These are phyloP conservation scores for Tricholoma sp. DNA, from an alignment of 768 basidiomycete species.

Conservation along the genomic window DNA sequence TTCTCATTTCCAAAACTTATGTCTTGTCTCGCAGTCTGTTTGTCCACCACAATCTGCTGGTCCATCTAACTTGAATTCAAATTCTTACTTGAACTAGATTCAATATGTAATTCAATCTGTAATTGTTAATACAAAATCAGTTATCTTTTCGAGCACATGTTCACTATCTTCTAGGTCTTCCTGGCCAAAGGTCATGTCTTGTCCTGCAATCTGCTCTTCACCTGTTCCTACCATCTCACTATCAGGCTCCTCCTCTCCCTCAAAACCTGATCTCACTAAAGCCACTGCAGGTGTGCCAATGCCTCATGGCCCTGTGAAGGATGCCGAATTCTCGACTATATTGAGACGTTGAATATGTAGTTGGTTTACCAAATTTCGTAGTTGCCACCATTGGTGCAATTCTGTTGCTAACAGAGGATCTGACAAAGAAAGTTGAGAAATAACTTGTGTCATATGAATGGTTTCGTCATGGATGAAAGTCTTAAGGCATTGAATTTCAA, in stretches of 20 bases:
- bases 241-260: too few species aligned
- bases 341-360: neutral
- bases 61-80: neutral
- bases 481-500: conserved; percentile 7
- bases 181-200: too few species aligned
- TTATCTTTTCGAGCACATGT: neutral
- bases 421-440: neutral
- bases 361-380: neutral
- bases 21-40: neutral
- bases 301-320: neutral
- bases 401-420: neutral
- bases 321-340: neutral
- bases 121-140: too few species aligned
- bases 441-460: neutral
- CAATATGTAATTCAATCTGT: neutral
- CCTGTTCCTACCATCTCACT: neutral
- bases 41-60: neutral
- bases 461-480: conserved; percentile 15
- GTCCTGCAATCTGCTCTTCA: neutral
- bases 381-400: neutral
- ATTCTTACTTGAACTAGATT: neutral
- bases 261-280: neutral
- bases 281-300: neutral
- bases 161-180: neutral
- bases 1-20: neutral